Evolutionary conservation across 2,329 filamentous ascomycete genomes (phyloP).

Genomic region (Cercospora zeae-maydis): DNA sequence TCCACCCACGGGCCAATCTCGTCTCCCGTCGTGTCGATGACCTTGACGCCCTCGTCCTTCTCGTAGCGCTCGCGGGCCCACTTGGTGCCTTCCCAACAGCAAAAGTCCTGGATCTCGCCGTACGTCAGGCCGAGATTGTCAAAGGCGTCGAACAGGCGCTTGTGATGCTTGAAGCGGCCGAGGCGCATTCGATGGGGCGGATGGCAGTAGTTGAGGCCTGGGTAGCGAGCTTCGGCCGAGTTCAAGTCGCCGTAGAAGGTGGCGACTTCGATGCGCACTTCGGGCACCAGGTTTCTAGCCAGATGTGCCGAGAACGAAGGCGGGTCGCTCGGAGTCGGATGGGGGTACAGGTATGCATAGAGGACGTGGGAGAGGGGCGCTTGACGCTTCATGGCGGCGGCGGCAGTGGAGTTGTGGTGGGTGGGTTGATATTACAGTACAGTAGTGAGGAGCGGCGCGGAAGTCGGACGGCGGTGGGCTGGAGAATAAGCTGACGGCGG

Average conservation of each 20-base stretch:
- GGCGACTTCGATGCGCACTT: conserved; percentile 74
- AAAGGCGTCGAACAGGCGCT: conserved; percentile 71
- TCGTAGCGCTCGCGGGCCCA: conserved; percentile 81
- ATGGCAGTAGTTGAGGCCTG: conserved; percentile 74
- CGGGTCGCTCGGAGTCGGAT: conserved; percentile 64
- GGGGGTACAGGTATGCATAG: conserved; percentile 70
- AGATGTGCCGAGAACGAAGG: conserved; percentile 68
- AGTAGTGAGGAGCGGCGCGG: neutral
- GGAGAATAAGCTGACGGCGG: neutral
- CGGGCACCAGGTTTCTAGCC: conserved; percentile 66
- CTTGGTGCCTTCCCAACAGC: conserved; percentile 78
- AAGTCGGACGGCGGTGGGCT: neutral
- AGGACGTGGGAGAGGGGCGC: conserved; percentile 67
- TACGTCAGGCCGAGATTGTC: conserved; percentile 65
- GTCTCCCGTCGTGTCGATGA: conserved; percentile 68
- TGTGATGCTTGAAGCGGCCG: conserved; percentile 71
- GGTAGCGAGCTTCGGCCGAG: conserved; percentile 76
- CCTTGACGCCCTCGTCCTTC: conserved; percentile 66
- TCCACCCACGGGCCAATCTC: conserved; percentile 62
- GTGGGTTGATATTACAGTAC: neutral
- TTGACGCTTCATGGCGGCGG: conserved; percentile 62
- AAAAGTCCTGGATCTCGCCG: conserved; percentile 66
- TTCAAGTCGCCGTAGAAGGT: conserved; percentile 76
- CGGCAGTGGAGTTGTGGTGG: neutral
- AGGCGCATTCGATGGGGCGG: conserved; percentile 72